Evolutionary conservation across 768 basidiomycete genomes (phyloP).

Genomic region (Leucocoprinus birnbaumii): DNA sequence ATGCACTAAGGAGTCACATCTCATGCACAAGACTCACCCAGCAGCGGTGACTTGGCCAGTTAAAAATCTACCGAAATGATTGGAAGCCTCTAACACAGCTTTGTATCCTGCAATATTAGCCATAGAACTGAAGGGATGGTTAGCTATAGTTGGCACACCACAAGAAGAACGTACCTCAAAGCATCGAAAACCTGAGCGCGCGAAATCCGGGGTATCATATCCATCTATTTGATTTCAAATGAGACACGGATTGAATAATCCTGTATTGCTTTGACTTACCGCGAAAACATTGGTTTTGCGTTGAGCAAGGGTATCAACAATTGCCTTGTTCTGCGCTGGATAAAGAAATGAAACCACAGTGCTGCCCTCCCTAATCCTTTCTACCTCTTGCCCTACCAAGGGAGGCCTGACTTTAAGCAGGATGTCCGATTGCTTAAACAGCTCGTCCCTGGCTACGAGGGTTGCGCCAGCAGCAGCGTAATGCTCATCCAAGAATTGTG

Average conservation of each 20-base stretch:
- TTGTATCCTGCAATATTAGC: slow-evolving; percentile 95
- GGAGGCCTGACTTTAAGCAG: slow-evolving; percentile 87
- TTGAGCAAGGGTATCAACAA: slow-evolving; percentile 67
- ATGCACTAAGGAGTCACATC: neutral
- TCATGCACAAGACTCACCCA: slow-evolving; percentile 57
- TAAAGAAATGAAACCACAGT: slow-evolving; percentile 84
- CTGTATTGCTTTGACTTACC: slow-evolving; percentile 25
- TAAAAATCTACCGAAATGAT: slow-evolving; percentile 85
- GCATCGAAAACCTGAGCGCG: slow-evolving; percentile 90
- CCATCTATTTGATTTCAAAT: slow-evolving; percentile 49
- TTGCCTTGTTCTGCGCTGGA: slow-evolving; percentile 75
- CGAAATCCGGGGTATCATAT: slow-evolving; percentile 88
- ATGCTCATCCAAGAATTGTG: slow-evolving; percentile 81
- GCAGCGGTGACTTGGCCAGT: slow-evolving; percentile 92
- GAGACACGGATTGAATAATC: neutral
- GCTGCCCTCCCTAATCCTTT: slow-evolving; percentile 64
- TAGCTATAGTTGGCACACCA: no score
- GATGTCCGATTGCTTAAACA: slow-evolving; percentile 71
- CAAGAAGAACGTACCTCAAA: slow-evolving; percentile 59
- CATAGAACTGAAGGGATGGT: slow-evolving; percentile 65
- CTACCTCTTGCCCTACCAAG: slow-evolving; percentile 56
- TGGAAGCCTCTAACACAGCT: slow-evolving; percentile 87
- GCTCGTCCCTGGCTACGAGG: slow-evolving; percentile 66
- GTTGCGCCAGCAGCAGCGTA: slow-evolving; percentile 79
- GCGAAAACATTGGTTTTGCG: slow-evolving; percentile 74